phyloP scores from a whole-genome alignment of 2,329 filamentous ascomycete genomes.

The Ophiognomonia clavigignenti-juglandacearum region DNA sequence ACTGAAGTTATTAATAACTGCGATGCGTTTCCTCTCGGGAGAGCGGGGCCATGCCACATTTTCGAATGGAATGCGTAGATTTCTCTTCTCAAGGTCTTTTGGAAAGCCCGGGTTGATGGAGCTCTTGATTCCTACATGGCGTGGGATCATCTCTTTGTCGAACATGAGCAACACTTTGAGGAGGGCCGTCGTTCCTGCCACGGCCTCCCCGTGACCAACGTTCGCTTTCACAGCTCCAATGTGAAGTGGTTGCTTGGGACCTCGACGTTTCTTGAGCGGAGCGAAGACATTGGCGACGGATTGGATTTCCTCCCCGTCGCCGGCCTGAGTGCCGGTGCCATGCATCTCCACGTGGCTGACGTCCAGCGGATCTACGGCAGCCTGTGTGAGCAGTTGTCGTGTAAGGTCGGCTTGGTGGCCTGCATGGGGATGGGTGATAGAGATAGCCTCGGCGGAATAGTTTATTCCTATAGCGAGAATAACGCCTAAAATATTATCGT shows the following conservation, averaged over 20 bases:
- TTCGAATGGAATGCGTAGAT: slow-evolving; percentile 46
- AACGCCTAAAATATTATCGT: slow-evolving; percentile 72
- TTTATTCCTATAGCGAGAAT: slow-evolving; percentile 74
- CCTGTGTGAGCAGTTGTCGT: slow-evolving; percentile 63
- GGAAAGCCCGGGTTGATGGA: slow-evolving; percentile 60
- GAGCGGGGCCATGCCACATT: slow-evolving; percentile 43
- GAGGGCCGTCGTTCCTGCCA: slow-evolving; percentile 55
- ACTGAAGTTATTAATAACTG: slow-evolving; percentile 65
- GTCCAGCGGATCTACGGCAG: slow-evolving; percentile 70
- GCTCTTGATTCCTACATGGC: slow-evolving; percentile 64
- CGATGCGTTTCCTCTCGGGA: slow-evolving; percentile 38
- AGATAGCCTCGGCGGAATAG: slow-evolving; percentile 75
- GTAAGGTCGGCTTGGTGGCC: slow-evolving; percentile 70
- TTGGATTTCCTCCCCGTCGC: slow-evolving; percentile 77
- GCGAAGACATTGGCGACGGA: slow-evolving; percentile 60
- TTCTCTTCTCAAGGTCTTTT: slow-evolving; percentile 52
- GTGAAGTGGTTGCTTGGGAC: slow-evolving; percentile 50
- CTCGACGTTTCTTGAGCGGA: slow-evolving; percentile 41
- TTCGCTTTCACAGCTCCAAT: slow-evolving; percentile 62
- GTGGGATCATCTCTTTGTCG: slow-evolving; percentile 57
- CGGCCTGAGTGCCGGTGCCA: slow-evolving; percentile 81
- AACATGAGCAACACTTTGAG: slow-evolving; percentile 63
- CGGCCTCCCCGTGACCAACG: slow-evolving; percentile 58
- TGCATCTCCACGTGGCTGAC: slow-evolving; percentile 87
- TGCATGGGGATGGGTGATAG: slow-evolving; percentile 79